Evolutionary conservation across 228 moss, liverwort and hornwort genomes (phyloP), one percentile per base, ranked within the genome.

Genomic region (Sphagnum fallax): DNA sequence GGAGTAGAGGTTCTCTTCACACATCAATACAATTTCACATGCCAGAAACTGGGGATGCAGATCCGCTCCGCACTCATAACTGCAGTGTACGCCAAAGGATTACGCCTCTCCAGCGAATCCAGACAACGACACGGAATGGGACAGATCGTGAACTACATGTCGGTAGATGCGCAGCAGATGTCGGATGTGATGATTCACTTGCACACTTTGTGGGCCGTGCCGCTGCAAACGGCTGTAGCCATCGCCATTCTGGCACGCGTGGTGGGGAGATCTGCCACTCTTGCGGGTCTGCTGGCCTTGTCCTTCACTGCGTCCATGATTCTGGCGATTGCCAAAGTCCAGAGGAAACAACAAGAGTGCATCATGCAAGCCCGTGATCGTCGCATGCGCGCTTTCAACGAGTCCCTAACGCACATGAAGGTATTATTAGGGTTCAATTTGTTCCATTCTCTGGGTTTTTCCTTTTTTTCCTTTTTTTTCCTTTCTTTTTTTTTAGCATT

Each of bases 61-160:
- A 88, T 92, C 10, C 88, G 90, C 62, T 90, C 95, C 13, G 68
- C 85, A 47, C 88, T 95, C 66, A 87, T 90, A 14, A 69, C 95
- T 1, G 78, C 89, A 49, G 88, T 95, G 48, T 95, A 92, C 58
- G 79, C 88, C 52, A 95, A 95, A 70, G 92, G 95, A 5, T 81
- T 95, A 18, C 77, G 95, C n/a, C 88, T 95, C 50, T 87, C 95
- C 15, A 87, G 72, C 63, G 70, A 75, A 12, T 79, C 92, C 59
- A 85, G 95, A 7, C 75, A 80, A 58, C 75, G 78, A 48, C 95
- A 95, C 63, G 95, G 95, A 4, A 68, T 90, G 6, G 95, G 95
- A 18, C 92, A 92, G 77, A 95, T 95, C 10, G 95, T 95, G 53
- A 95, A 92, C 51, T 92, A 95, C 73, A 95, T 95, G 95, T 78